Evolutionary conservation across 2,329 filamentous ascomycete species (phyloP).

Genomic region (Stagonosporopsis tanaceti): DNA sequence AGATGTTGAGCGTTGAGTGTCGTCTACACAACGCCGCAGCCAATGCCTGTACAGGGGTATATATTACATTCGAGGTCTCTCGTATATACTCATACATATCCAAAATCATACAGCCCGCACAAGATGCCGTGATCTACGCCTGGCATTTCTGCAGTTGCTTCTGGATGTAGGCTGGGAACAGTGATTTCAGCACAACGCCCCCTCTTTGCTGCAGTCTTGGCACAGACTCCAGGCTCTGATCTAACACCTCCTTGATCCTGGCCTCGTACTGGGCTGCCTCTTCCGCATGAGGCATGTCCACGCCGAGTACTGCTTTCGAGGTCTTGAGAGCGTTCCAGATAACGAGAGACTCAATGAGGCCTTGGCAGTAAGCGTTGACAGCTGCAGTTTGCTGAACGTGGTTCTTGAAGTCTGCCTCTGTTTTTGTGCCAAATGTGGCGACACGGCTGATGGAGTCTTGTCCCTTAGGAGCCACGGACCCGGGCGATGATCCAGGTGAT

Average conservation of each 20-base stretch:
- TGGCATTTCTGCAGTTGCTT: constrained; percentile 7
- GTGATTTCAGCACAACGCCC: neutral
- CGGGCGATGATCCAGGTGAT: neutral
- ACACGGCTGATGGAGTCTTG: constrained; percentile 18
- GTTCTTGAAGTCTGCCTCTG: constrained; percentile 23
- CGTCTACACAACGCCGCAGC: too few relatives aligned
- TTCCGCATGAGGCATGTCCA: constrained; percentile 40
- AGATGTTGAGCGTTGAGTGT: too few relatives aligned
- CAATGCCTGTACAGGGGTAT: neutral
- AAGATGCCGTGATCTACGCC: neutral
- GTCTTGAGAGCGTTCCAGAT: constrained; percentile 56
- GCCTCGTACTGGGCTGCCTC: constrained; percentile 31
- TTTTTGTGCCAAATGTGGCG: neutral
- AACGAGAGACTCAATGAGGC: constrained; percentile 45
- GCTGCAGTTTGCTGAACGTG: neutral
- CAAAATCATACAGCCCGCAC: constrained; percentile 2
- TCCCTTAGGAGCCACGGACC: too few relatives aligned
- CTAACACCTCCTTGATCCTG: constrained; percentile 17
- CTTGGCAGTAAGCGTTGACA: constrained; percentile 19
- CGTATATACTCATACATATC: constrained; percentile 8
- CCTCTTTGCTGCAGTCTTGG: constrained; percentile 15
- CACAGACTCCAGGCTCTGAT: constrained; percentile 9
- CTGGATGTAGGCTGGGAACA: neutral
- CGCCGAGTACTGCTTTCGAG: constrained; percentile 51
- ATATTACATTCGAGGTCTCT: constrained; percentile 5